These are phyloP conservation scores for Ogataea kodamae DNA, from an alignment of 805 yeast species.

Conservation along the genomic window DNA sequence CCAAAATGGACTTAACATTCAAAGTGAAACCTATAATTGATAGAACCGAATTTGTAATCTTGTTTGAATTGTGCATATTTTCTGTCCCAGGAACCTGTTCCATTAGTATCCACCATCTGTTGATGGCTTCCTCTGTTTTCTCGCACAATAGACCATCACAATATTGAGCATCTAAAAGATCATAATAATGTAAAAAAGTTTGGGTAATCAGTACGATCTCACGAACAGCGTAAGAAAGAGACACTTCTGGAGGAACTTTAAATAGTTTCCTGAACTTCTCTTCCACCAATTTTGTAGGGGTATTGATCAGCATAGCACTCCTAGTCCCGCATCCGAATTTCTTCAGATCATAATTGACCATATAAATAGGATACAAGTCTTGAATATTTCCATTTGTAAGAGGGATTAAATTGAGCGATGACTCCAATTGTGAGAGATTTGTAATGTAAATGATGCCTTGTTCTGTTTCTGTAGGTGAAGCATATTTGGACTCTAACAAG, in stretches of 20 bases:
- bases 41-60: slow-evolving; percentile 52
- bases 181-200: slow-evolving; percentile 73
- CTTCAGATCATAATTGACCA: slow-evolving; percentile 72
- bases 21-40: slow-evolving; percentile 76
- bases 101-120: slow-evolving; percentile 72
- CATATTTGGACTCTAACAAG: slow-evolving; percentile 53
- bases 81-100: slow-evolving; percentile 32
- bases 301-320: slow-evolving; percentile 66
- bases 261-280: slow-evolving; percentile 79
- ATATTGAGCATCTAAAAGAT: slow-evolving; percentile 58
- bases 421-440: slow-evolving; percentile 73
- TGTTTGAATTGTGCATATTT: slow-evolving; percentile 17
- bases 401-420: slow-evolving; percentile 62
- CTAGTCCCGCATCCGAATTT: slow-evolving; percentile 83
- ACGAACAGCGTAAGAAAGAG: slow-evolving; percentile 61
- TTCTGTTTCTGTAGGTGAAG: slow-evolving; percentile 63
- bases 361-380: slow-evolving; percentile 48
- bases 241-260: slow-evolving; percentile 51
- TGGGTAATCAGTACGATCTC: slow-evolving; percentile 77
- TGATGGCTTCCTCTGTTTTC: slow-evolving; percentile 67
- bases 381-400: slow-evolving; percentile 57
- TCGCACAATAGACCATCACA: slow-evolving; percentile 87
- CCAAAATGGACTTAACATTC: slow-evolving; percentile 61
- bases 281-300: slow-evolving; percentile 71
- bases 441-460: slow-evolving; percentile 71